These are phyloP conservation scores for Pyrenophora seminiperda DNA, from an alignment of 2,329 filamentous ascomycete genomes.

Conservation along the genomic window DNA sequence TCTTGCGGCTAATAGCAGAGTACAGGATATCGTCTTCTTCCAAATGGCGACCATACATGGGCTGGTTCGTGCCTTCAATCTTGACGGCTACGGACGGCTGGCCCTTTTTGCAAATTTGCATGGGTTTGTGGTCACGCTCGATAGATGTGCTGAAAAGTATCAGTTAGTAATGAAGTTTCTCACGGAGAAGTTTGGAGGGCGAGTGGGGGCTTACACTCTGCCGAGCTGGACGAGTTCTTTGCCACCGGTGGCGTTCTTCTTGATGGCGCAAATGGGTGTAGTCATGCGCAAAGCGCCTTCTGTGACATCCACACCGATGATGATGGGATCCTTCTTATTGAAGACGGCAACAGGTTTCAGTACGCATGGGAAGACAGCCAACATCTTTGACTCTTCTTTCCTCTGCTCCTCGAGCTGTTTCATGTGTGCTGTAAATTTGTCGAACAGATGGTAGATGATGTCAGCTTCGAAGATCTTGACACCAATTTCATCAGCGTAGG, in stretches of 20 bases:
- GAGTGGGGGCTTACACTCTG: constrained; percentile 76
- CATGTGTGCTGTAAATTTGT: constrained; percentile 96
- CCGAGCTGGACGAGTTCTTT: constrained; percentile 87
- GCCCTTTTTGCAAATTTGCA: constrained; percentile 90
- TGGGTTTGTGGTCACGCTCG: constrained; percentile 95
- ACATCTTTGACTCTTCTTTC: constrained; percentile 94
- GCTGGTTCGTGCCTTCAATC: constrained; percentile 93
- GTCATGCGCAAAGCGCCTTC: constrained; percentile 85
- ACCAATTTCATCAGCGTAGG: constrained; percentile 89
- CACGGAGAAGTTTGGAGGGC: neutral
- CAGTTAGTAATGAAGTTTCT: constrained; percentile 14
- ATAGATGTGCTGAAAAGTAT: constrained; percentile 74
- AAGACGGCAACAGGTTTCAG: constrained; percentile 89
- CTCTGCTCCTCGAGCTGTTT: constrained; percentile 82
- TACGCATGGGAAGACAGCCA: constrained; percentile 96
- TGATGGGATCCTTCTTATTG: constrained; percentile 97
- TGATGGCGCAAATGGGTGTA: constrained; percentile 88
- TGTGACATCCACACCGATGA: constrained; percentile 92
- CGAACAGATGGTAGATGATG: constrained; percentile 98
- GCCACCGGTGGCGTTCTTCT: constrained; percentile 74
- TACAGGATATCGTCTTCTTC: constrained; percentile 91
- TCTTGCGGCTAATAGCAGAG: constrained; percentile 81
- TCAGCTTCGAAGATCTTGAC: constrained; percentile 98
- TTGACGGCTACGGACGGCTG: constrained; percentile 98
- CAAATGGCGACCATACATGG: constrained; percentile 90